Conservation (phyloP, 352 stramenopile species). For the Globisporangium solare region DNA sequence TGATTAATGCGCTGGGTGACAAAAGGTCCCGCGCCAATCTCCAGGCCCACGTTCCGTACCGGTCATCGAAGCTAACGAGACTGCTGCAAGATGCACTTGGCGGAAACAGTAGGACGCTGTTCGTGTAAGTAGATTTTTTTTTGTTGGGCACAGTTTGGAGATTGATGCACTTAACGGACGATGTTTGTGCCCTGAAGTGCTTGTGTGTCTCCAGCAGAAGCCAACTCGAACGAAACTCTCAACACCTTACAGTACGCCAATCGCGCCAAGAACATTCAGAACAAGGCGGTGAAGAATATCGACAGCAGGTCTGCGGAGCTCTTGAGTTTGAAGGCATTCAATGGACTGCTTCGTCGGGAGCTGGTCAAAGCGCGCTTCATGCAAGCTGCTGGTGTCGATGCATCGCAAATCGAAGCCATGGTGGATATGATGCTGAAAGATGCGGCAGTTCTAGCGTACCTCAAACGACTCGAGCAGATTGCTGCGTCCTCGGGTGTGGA, state of each 20-base stretch:
- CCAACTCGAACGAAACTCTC: conserved; percentile 65
- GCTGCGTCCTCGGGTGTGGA: conserved; percentile 13
- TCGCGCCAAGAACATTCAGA: conserved; percentile 85
- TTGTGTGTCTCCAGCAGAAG: conserved; percentile 74
- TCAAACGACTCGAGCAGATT: conserved; percentile 55
- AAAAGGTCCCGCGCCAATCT: conserved; percentile 42
- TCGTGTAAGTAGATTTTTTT: conserved; percentile 55
- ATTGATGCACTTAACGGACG: not conserved
- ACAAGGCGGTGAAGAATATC: conserved; percentile 88
- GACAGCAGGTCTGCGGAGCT: conserved; percentile 76
- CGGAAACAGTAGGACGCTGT: conserved; percentile 85
- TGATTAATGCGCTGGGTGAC: conserved; percentile 84
- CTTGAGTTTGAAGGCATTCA: conserved; percentile 59
- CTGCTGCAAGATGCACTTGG: conserved; percentile 82
- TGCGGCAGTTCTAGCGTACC: conserved; percentile 40
- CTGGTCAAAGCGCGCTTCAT: conserved; percentile 56
- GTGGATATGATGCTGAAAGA: conserved; percentile 42
- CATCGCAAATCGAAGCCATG: conserved; percentile 21
- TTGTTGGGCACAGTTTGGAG: not conserved
- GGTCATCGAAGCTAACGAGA: conserved; percentile 77
- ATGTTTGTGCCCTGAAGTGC: conserved; percentile 33
- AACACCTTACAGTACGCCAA: conserved; percentile 88
- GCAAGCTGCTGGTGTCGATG: conserved; percentile 16
- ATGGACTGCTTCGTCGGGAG: conserved; percentile 60
- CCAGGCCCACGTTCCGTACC: conserved; percentile 71